Base-by-base conservation (phyloP, 495 filamentous ascomycete genomes). In the Chlorociboria aeruginascens region DNA sequence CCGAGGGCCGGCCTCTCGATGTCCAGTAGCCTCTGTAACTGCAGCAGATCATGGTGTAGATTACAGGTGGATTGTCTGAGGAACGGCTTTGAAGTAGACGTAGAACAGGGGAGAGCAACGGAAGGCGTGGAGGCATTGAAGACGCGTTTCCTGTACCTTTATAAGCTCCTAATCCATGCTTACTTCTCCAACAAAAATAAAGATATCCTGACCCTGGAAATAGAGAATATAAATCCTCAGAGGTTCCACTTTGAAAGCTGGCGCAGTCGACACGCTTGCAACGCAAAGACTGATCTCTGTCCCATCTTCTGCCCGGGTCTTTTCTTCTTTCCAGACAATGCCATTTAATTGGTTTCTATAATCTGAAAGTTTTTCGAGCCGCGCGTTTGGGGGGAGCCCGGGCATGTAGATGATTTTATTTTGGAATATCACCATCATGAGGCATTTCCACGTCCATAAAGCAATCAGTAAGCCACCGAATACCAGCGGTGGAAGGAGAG, bases 401-500 rank as follows among this genome's bases (percentile, higher is more conserved):
- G 85, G 81, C 65, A 88, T 85, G 63, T 89, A 89, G 40, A 90
- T 79, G 49, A 92, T 86, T 50, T 86, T 85, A 57, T 89, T 85
- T 62, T 89, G 86, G 58, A 90, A 81, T 6, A 82, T 53, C 14
- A 90, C 69, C 64, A 89, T 77, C 82, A 88, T 85, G 45, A 81
- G 59, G 53, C 83, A 89, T 66, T 92, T 89, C 74, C 82, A 89
- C 0, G 72, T 71, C 81, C 83, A 89, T 9, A 89, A 69, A 6
- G 71, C 66, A 8, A 86, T 49, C 1, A 85, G 61, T 10, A 93
- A 66, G 8, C 83, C 81, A 7, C 66, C 55, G 56, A 87, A 89
- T 40, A 86, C 68, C 6, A 69, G 58, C 0, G 86, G 86, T 6
- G 83, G 81, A 4, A 82, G 54, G 10, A 86, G 61, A 13, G 74